Evolutionary conservation across 768 basidiomycete species (phyloP).

Genomic region (Mycena venus): DNA sequence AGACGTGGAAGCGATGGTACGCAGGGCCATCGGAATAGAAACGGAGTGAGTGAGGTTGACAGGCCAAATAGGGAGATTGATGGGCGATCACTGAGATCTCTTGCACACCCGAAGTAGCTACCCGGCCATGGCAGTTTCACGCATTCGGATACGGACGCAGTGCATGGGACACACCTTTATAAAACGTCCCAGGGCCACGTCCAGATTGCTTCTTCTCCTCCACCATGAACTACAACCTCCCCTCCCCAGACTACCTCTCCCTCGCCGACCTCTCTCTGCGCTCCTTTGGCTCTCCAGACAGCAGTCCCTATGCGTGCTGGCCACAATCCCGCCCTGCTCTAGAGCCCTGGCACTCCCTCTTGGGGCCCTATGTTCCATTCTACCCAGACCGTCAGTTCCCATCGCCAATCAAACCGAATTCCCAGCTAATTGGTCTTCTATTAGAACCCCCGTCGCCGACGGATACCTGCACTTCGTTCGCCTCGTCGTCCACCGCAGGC

Average conservation of each 20-base stretch:
- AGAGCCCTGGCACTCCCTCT: constrained; percentile 34
- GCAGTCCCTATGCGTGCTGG: constrained; percentile 28
- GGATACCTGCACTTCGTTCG: constrained; percentile 41
- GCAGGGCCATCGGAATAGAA: too few species aligned
- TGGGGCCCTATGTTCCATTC: constrained; percentile 33
- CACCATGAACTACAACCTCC: constrained; percentile 36
- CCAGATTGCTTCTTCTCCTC: constrained; percentile 25
- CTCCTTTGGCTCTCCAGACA: constrained; percentile 22
- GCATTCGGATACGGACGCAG: neutral
- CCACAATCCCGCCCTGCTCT: constrained; percentile 25
- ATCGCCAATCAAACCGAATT: neutral
- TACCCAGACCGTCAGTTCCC: constrained; percentile 43
- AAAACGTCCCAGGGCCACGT: constrained; percentile 20
- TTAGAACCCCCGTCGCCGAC: constrained; percentile 63
- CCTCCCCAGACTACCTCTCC: constrained; percentile 33
- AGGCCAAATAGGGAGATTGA: neutral
- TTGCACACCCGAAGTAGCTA: too few species aligned
- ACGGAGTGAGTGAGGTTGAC: too few species aligned
- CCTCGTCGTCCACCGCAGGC: constrained; percentile 37
- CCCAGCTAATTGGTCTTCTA: constrained; percentile 5
- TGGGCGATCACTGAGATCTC: neutral
- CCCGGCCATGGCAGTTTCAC: too few species aligned
- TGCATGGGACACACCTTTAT: constrained; percentile 46
- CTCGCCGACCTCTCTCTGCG: constrained; percentile 33
- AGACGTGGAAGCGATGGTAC: too few species aligned